phyloP scores from a whole-genome alignment of 1,139 yeast genomes.

The Diutina mesorugosa region DNA sequence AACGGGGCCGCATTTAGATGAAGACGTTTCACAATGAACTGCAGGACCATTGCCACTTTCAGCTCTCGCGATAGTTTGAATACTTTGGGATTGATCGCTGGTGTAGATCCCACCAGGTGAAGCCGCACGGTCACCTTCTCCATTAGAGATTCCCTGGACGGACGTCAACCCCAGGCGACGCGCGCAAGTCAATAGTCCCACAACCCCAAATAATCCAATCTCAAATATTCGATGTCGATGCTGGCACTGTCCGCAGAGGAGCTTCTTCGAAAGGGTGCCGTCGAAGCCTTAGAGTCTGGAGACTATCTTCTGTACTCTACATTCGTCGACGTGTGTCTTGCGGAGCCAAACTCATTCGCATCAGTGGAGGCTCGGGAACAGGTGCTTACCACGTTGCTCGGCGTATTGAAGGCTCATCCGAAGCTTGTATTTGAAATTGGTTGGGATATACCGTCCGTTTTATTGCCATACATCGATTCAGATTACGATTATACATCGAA shows the following conservation, averaged over 20 bases:
- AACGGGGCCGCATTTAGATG: conserved; percentile 14
- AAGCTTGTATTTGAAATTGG: conserved; percentile 58
- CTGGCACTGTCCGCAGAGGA: background rate
- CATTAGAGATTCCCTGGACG: background rate
- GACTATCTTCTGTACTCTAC: conserved; percentile 70
- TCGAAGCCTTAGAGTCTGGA: conserved; percentile 25
- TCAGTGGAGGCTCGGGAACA: conserved; percentile 33
- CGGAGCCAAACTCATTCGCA: conserved; percentile 31
- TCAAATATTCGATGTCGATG: background rate
- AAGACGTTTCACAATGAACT: conserved; percentile 31
- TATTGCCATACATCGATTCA: conserved; percentile 33
- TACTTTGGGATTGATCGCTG: conserved; percentile 33
- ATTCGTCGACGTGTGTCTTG: conserved; percentile 46
- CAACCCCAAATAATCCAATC: background rate
- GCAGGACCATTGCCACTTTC: conserved; percentile 30
- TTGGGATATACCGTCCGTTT: conserved; percentile 72
- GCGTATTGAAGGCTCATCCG: conserved; percentile 18
- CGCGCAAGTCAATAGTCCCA: background rate
- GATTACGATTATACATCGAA: conserved; percentile 8
- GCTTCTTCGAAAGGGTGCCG: conserved; percentile 8
- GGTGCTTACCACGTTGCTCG: conserved; percentile 26
- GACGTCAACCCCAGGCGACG: background rate
- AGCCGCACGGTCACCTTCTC: conserved; percentile 33
- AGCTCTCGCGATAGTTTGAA: conserved; percentile 36
- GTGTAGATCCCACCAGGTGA: conserved; percentile 47